Base-by-base conservation (phyloP, 139 green algal genomes). In the Tetratostichococcus sp. region DNA sequence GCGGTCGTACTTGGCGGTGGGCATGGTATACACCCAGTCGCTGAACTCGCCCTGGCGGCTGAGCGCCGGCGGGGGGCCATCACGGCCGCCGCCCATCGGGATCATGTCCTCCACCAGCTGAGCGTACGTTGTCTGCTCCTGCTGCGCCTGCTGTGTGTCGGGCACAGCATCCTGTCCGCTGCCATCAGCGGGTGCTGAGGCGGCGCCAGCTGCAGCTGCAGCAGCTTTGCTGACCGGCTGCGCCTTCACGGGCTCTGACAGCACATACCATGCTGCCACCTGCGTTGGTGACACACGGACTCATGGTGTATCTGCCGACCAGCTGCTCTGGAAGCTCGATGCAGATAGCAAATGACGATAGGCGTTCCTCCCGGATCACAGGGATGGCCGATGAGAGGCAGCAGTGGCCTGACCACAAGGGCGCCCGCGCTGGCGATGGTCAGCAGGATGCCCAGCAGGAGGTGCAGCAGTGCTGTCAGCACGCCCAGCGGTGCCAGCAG, bases 1-100 rank as follows among this genome's bases (percentile, higher is more conserved):
- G n/a, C 70, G 65, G 70, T 75, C 43, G 30, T 65, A 75, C 30
- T 50, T 67, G 43, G n/a, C 28, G 2, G 0, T 26, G 0, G 75
- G 33, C 1, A 76, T 57, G 21, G 79, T 83, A 33, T 80, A 86
- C 28, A 86, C 28, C n/a, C 81, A 57, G 39, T 79, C 82, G 30
- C 69, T 69, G 39, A 80, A 76, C 67, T 73, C 39, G 50, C 79
- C 79, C 32, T 35, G 22, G 19, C 69, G 5, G 2, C 59, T 30
- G 26, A 76, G 65, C 1, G 82, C 69, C 30, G 79, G 75, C 17
- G 82, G 82, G 57, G 67, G 69, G 5, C 22, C 28, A 1, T 73
- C 69, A 16, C 35, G 16, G 1, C 34, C 69, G 50, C 50, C 50
- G 2, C 11, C 50, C 50, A 62, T 62, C 11, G 50, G 50, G 19